phyloP scores from a whole-genome alignment of 2,329 filamentous ascomycete genomes.

The Botrytis fabae region DNA sequence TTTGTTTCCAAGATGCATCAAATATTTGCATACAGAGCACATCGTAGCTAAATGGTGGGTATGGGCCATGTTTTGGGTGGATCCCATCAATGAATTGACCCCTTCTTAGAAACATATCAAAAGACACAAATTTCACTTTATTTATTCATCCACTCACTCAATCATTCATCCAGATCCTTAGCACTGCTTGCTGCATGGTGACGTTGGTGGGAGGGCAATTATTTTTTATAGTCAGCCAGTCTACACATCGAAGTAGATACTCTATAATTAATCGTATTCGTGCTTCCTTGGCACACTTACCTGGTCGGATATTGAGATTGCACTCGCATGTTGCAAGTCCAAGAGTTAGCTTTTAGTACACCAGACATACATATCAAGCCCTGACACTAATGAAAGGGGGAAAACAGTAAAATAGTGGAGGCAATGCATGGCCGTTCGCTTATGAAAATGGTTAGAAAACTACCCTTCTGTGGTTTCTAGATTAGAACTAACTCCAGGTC shows the following conservation, averaged over 20 bases:
- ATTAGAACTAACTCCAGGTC: neutral
- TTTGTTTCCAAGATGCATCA: slow-evolving; percentile 10
- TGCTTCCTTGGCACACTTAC: neutral
- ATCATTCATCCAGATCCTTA: neutral
- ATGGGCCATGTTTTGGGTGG: neutral
- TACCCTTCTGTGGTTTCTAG: neutral
- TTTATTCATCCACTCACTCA: neutral
- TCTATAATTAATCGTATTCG: neutral
- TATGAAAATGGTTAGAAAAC: neutral
- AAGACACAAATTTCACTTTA: neutral
- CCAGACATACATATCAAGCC: neutral
- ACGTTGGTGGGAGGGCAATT: neutral
- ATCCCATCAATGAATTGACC: slow-evolving; percentile 1
- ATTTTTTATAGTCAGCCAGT: neutral
- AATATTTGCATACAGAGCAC: neutral
- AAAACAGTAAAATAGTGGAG: neutral
- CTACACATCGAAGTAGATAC: neutral
- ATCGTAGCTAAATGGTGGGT: neutral
- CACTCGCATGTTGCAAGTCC: neutral
- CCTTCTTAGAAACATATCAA: neutral
- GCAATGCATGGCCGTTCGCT: neutral
- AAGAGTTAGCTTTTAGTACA: neutral
- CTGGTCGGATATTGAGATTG: neutral
- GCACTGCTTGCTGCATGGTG: neutral
- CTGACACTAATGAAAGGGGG: neutral